A percentile compares a stretch with the other conserved stretches of the same genome.
phyloP scores from a whole-genome alignment of 768 basidiomycete genomes.

The Boletus patriciae region DNA sequence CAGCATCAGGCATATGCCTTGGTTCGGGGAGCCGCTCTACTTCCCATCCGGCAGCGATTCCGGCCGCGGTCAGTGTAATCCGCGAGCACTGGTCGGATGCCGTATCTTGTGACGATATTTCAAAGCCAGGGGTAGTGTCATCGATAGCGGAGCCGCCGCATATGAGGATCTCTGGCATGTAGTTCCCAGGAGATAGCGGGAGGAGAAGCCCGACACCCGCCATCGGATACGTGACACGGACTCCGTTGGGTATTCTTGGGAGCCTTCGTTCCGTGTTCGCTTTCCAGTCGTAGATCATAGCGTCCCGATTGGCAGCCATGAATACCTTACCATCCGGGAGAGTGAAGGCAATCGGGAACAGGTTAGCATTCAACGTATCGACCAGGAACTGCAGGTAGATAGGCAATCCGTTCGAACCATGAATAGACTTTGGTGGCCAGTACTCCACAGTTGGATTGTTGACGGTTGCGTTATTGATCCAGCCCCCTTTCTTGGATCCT shows the following conservation, averaged over 20 bases:
- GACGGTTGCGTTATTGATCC: slow-evolving; percentile 80
- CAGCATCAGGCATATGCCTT: slow-evolving; percentile 78
- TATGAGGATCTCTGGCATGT: slow-evolving; percentile 66
- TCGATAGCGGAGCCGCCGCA: slow-evolving; percentile 75
- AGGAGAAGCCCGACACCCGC: slow-evolving; percentile 72
- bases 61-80: slow-evolving; percentile 60
- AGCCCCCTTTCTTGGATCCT: slow-evolving; percentile 78
- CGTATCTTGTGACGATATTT: slow-evolving; percentile 69
- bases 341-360: slow-evolving; percentile 74
- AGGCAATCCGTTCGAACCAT: slow-evolving; percentile 65
- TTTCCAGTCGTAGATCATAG: slow-evolving; percentile 79
- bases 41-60: slow-evolving; percentile 69
- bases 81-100: slow-evolving; percentile 76
- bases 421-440: slow-evolving; percentile 76
- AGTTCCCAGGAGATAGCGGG: slow-evolving; percentile 65
- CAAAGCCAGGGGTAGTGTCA: slow-evolving; percentile 56
- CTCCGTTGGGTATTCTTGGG: slow-evolving; percentile 70
- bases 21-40: slow-evolving; percentile 73
- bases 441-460: slow-evolving; percentile 84
- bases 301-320: slow-evolving; percentile 75
- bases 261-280: slow-evolving; percentile 59
- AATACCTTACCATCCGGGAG: slow-evolving; percentile 72
- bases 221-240: slow-evolving; percentile 84
- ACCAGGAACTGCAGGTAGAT: slow-evolving; percentile 62
- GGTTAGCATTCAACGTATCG: slow-evolving; percentile 76